phyloP scores from a whole-genome alignment of 352 stramenopile genomes.

The Phytophthora crassamura region DNA sequence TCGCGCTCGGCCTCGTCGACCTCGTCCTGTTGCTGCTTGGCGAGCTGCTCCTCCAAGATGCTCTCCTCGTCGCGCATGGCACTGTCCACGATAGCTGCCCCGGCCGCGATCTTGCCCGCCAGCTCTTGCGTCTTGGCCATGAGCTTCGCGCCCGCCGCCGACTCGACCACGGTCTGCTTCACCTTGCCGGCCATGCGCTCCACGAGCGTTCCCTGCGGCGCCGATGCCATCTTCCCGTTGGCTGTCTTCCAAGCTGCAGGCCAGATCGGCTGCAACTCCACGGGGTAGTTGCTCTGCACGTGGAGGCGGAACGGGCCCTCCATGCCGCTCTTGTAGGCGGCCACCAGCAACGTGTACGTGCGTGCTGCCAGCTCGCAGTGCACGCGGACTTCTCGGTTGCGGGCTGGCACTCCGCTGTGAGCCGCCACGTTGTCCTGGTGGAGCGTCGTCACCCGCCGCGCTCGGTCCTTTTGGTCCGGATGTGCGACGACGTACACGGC shows the following conservation, averaged over 20 bases:
- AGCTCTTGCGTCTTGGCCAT: slow-evolving; percentile 80
- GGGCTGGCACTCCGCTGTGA: slow-evolving; percentile 76
- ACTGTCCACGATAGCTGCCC: slow-evolving; percentile 69
- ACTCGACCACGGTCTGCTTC: slow-evolving; percentile 71
- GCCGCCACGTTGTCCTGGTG: slow-evolving; percentile 76
- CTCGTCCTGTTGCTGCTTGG: slow-evolving; percentile 51
- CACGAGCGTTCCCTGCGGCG: slow-evolving; percentile 46
- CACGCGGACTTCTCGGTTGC: slow-evolving; percentile 79
- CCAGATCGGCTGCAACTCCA: slow-evolving; percentile 81
- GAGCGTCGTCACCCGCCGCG: slow-evolving; percentile 66
- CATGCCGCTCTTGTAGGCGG: slow-evolving; percentile 89
- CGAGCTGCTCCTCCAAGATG: slow-evolving; percentile 65
- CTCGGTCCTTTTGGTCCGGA: slow-evolving; percentile 56
- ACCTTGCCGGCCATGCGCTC: slow-evolving; percentile 72
- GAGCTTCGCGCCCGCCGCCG: slow-evolving; percentile 56
- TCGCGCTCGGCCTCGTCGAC: slow-evolving; percentile 35
- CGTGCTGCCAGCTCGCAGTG: slow-evolving; percentile 77
- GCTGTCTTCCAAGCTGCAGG: slow-evolving; percentile 78
- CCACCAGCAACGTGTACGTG: slow-evolving; percentile 90
- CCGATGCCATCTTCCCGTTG: slow-evolving; percentile 35
- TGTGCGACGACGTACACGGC: slow-evolving; percentile 77
- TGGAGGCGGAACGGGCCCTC: slow-evolving; percentile 90
- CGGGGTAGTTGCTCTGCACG: slow-evolving; percentile 88
- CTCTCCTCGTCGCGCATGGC: slow-evolving; percentile 73
- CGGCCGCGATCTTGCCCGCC: slow-evolving; percentile 66